These are phyloP conservation scores for Phyllosticta citriasiana DNA, from an alignment of 2,329 filamentous ascomycete genomes.

Conservation along the genomic window DNA sequence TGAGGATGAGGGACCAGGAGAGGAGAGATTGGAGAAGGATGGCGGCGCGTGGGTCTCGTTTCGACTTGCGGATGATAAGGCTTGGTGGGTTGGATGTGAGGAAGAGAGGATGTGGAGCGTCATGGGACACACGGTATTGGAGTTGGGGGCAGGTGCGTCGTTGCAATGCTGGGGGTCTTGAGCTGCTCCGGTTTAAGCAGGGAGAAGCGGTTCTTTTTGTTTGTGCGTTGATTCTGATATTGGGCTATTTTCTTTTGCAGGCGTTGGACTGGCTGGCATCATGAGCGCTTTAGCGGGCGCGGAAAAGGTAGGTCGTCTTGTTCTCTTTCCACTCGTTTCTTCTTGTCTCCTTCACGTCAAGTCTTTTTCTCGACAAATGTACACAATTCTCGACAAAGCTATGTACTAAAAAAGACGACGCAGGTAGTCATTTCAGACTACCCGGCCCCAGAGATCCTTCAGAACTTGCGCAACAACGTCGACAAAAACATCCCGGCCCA, in stretches of 20 bases:
- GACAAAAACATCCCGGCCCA: conserved; percentile 37
- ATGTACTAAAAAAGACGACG: neutral
- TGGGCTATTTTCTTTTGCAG: conserved; percentile 15
- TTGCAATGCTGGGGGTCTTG: conserved; percentile 30
- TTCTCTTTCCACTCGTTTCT: neutral
- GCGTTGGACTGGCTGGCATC: conserved; percentile 39
- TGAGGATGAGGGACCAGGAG: neutral
- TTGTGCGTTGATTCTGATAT: conserved; percentile 13
- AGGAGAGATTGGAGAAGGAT: conserved; percentile 23
- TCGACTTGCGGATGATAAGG: conserved; percentile 6
- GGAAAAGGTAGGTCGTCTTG: conserved; percentile 25
- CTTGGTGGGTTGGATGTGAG: conserved; percentile 24
- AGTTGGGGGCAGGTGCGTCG: conserved; percentile 57
- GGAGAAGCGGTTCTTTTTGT: neutral
- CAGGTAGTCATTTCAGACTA: conserved; percentile 58
- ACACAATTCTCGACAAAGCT: conserved; percentile 14
- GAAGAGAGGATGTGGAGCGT: conserved; percentile 36
- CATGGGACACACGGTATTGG: conserved; percentile 44
- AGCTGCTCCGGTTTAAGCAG: too few species aligned
- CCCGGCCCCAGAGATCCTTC: conserved; percentile 50
- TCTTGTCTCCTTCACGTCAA: neutral
- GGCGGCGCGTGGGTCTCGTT: neutral
- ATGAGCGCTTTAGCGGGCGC: conserved; percentile 36
- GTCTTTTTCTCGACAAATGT: conserved; percentile 27
- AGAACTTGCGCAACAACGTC: conserved; percentile 50